phyloP scores from a whole-genome alignment of 1,139 yeast genomes.

The Pichia sp. region DNA sequence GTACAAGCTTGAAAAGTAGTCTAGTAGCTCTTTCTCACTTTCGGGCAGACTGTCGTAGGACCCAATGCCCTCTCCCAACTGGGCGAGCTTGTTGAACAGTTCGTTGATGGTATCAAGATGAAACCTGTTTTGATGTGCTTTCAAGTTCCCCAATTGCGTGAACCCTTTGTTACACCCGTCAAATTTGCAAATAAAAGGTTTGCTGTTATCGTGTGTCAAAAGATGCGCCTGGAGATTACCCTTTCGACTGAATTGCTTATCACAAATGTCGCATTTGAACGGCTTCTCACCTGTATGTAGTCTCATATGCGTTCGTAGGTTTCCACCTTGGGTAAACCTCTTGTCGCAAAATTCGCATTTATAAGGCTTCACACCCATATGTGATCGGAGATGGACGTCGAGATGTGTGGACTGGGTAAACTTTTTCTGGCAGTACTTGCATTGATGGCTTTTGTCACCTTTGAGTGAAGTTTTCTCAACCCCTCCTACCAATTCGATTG shows the following conservation, averaged over 20 bases:
- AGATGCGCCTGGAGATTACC: slow-evolving; percentile 87
- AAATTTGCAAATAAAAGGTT: slow-evolving; percentile 75
- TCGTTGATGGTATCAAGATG: slow-evolving; percentile 67
- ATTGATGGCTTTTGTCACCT: slow-evolving; percentile 56
- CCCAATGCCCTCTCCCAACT: slow-evolving; percentile 38
- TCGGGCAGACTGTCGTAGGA: slow-evolving; percentile 49
- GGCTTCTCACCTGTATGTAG: slow-evolving; percentile 93
- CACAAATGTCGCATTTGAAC: slow-evolving; percentile 69
- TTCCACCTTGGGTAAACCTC: slow-evolving; percentile 88
- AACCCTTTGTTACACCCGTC: slow-evolving; percentile 82
- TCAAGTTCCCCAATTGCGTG: slow-evolving; percentile 87
- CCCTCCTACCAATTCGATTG: slow-evolving; percentile 73
- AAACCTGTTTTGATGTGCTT: slow-evolving; percentile 88
- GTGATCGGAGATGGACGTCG: slow-evolving; percentile 75
- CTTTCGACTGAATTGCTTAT: slow-evolving; percentile 74
- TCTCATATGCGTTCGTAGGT: slow-evolving; percentile 79
- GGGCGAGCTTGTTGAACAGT: slow-evolving; percentile 62
- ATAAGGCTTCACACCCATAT: slow-evolving; percentile 74
- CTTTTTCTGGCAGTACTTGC: slow-evolving; percentile 63
- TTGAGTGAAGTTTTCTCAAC: slow-evolving; percentile 60
- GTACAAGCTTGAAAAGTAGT: slow-evolving; percentile 75
- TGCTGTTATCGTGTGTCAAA: slow-evolving; percentile 72
- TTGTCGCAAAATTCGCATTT: slow-evolving; percentile 77
- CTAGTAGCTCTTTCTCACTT: slow-evolving; percentile 63
- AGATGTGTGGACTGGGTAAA: slow-evolving; percentile 75